Conservation (phyloP, 2,329 filamentous ascomycete species). For the Didymosphaeria variabile region DNA sequence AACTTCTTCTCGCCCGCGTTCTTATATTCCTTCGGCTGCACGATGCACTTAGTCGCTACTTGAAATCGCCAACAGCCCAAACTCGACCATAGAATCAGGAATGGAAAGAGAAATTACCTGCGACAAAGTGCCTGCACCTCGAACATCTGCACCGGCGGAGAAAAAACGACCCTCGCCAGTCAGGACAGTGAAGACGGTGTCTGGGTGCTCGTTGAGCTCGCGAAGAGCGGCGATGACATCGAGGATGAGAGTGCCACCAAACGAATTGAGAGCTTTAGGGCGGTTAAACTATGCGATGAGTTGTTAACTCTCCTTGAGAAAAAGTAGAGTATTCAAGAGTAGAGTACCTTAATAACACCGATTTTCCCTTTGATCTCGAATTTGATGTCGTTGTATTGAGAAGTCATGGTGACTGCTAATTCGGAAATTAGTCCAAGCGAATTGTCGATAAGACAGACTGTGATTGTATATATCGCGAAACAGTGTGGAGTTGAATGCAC, state of each 20-base stretch:
- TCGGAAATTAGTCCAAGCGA: too few species aligned
- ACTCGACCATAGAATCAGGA: not conserved
- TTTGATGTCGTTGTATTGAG: conserved; percentile 54
- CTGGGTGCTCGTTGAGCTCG: conserved; percentile 57
- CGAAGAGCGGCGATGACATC: conserved; percentile 56
- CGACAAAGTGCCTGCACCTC: conserved; percentile 33
- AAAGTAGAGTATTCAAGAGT: not conserved
- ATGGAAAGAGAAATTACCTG: conserved; percentile 21
- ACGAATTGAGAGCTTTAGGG: conserved; percentile 59
- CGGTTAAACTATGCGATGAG: conserved; percentile 54
- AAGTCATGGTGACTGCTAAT: conserved; percentile 33
- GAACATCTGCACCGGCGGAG: conserved; percentile 60
- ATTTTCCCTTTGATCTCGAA: conserved; percentile 56
- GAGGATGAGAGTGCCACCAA: conserved; percentile 56
- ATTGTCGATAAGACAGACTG: not conserved
- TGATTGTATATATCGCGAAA: not conserved
- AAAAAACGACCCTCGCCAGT: conserved; percentile 63
- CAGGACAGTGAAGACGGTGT: conserved; percentile 61
- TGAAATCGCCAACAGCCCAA: not conserved
- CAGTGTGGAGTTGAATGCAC: not conserved
- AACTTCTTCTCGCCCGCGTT: conserved; percentile 49
- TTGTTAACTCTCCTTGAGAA: not conserved
- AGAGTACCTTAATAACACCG: conserved; percentile 56
- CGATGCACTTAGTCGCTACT: conserved; percentile 23
- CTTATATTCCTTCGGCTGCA: conserved; percentile 24